These are phyloP conservation scores for Epichloe festucae DNA, from an alignment of 2,329 filamentous ascomycete genomes.

Conservation along the genomic window DNA sequence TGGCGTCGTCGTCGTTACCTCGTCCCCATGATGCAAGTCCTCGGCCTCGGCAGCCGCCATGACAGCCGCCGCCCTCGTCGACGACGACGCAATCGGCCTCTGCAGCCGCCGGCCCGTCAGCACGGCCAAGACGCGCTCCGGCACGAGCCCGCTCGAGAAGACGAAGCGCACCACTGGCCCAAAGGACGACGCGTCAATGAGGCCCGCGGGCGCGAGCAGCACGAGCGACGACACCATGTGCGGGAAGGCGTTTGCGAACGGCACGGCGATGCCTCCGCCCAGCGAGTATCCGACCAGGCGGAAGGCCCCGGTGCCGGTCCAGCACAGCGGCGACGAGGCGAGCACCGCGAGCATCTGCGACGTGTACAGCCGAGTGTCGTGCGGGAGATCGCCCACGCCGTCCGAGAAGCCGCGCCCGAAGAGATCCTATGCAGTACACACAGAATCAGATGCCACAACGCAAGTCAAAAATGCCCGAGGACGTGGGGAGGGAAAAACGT, in stretches of 20 bases:
- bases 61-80: constrained; percentile 12
- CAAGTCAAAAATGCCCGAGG: neutral
- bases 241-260: constrained; percentile 63
- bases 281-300: constrained; percentile 68
- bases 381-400: constrained; percentile 50
- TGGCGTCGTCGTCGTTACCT: constrained; percentile 12
- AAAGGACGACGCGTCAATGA: constrained; percentile 48
- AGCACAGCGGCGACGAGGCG: constrained; percentile 54
- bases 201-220: constrained; percentile 65
- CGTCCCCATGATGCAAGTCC: constrained; percentile 10
- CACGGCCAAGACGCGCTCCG: constrained; percentile 35
- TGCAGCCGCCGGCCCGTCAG: constrained; percentile 36
- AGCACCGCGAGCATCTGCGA: constrained; percentile 60
- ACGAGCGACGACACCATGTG: constrained; percentile 55
- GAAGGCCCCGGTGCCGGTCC: constrained; percentile 48
- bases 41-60: constrained; percentile 28
- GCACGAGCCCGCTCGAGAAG: constrained; percentile 42
- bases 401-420: constrained; percentile 58
- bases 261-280: constrained; percentile 64
- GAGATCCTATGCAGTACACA: constrained; percentile 35
- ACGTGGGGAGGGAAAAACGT: constrained; percentile 11
- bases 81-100: constrained; percentile 32
- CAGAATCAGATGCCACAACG: no score
- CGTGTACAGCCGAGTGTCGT: constrained; percentile 61
- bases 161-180: constrained; percentile 35